Evolutionary conservation across 179 eudicot species (phyloP).

Genomic region (Monotropa hypopitys): DNA sequence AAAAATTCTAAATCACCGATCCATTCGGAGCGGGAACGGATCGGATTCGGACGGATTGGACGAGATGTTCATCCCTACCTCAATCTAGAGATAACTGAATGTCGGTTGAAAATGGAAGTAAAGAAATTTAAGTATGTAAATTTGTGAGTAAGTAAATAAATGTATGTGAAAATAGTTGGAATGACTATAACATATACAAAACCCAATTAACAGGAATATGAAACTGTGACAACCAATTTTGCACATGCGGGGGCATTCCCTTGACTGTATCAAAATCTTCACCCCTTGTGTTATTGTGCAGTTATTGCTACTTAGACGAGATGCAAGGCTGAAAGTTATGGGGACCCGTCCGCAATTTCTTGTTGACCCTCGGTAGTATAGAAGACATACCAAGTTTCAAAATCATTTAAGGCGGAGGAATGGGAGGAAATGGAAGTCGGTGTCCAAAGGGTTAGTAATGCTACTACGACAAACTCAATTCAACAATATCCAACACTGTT

Average conservation of each 20-base stretch:
- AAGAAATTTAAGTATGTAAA: neutral
- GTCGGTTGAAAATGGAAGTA: neutral
- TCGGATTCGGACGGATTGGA: too few relatives aligned
- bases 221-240: neutral
- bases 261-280: neutral
- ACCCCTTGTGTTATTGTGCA: neutral
- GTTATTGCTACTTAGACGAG: neutral
- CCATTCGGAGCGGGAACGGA: too few relatives aligned
- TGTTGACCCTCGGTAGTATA: neutral
- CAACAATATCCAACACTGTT: neutral
- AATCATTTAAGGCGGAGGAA: neutral
- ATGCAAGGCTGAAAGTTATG: neutral
- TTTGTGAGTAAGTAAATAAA: neutral
- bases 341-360: neutral
- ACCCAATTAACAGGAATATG: neutral
- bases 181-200: neutral
- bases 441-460: neutral
- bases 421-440: neutral
- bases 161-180: neutral
- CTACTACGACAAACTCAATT: neutral
- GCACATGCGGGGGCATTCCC: neutral
- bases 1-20: too few relatives aligned
- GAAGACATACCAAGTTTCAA: neutral
- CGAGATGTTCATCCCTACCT: too few relatives aligned
- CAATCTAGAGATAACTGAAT: neutral